A percentile compares a stretch with the other conserved stretches of the same genome.
Conservation (phyloP, 2,329 filamentous ascomycete genomes). For the Cladobotryum protrusum region DNA sequence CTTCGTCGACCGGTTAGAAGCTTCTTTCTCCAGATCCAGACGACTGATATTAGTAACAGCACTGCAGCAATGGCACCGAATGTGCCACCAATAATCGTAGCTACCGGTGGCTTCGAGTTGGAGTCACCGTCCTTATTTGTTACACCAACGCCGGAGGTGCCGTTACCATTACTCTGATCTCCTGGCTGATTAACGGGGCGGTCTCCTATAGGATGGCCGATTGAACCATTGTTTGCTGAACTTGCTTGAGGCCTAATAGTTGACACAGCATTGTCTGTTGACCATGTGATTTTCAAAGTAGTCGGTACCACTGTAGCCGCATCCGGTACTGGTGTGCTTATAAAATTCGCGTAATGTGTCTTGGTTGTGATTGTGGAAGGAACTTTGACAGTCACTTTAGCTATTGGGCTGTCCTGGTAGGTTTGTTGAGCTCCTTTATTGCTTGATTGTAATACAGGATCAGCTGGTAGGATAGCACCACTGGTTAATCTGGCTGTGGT, state of each 20-base stretch:
- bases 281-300: not conserved
- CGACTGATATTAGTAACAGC: constrained; percentile 39
- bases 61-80: constrained; percentile 40
- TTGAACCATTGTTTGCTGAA: no score
- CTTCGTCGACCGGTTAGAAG: constrained; percentile 7
- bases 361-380: not conserved
- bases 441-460: no score
- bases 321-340: not conserved
- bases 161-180: not conserved
- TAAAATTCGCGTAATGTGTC: no score
- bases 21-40: constrained; percentile 46
- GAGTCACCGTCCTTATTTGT: constrained; percentile 6
- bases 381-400: no score
- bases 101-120: constrained; percentile 15
- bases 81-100: constrained; percentile 45
- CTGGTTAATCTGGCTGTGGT: no score
- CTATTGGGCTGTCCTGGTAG: no score
- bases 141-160: not conserved
- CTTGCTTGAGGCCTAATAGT: no score
- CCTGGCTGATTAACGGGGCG: not conserved
- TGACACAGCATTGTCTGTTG: no score
- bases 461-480: no score
- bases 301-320: not conserved
- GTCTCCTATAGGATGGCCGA: not conserved
- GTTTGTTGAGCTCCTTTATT: no score